Conservation (phyloP, 208 protist species). For the Leishmania major region DNA sequence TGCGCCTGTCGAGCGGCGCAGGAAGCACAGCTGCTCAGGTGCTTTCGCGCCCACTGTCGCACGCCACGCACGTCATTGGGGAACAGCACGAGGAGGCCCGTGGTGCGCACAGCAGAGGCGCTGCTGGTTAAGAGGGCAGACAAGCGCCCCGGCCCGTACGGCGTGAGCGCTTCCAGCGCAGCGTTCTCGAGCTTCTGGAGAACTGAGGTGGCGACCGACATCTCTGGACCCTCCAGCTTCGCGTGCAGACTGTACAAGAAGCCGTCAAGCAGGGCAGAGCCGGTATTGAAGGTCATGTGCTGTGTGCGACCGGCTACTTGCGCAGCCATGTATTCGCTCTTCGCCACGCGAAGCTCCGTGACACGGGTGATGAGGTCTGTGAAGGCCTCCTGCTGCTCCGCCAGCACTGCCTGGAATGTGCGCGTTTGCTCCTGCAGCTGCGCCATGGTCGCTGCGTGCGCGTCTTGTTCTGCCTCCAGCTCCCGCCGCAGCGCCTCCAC, state of each 20-base stretch:
- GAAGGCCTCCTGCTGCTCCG: constrained; percentile 46
- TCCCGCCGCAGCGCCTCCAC: constrained; percentile 32
- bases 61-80: constrained; percentile 51
- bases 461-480: constrained; percentile 31
- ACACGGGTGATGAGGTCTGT: constrained; percentile 63
- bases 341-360: constrained; percentile 45
- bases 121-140: constrained; percentile 19
- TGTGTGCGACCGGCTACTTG: constrained; percentile 5
- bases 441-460: constrained; percentile 42
- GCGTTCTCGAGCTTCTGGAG: constrained; percentile 36
- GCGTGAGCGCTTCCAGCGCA: constrained; percentile 22
- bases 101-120: constrained; percentile 28
- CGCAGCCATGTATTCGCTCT: constrained; percentile 36
- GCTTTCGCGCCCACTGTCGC: constrained; percentile 40
- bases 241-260: constrained; percentile 33
- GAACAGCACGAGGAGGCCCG: constrained; percentile 40
- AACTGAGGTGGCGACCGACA: constrained; percentile 14
- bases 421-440: constrained; percentile 28
- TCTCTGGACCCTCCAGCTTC: constrained; percentile 6
- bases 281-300: constrained; percentile 41
- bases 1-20: constrained; percentile 32
- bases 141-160: constrained; percentile 6
- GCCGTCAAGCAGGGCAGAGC: constrained; percentile 32
- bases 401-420: constrained; percentile 37
- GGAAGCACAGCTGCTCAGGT: constrained; percentile 33